Evolutionary conservation across 2,329 filamentous ascomycete genomes (phyloP), one percentile per base, ranked within the genome.

Genomic region (Exophiala calicioides): DNA sequence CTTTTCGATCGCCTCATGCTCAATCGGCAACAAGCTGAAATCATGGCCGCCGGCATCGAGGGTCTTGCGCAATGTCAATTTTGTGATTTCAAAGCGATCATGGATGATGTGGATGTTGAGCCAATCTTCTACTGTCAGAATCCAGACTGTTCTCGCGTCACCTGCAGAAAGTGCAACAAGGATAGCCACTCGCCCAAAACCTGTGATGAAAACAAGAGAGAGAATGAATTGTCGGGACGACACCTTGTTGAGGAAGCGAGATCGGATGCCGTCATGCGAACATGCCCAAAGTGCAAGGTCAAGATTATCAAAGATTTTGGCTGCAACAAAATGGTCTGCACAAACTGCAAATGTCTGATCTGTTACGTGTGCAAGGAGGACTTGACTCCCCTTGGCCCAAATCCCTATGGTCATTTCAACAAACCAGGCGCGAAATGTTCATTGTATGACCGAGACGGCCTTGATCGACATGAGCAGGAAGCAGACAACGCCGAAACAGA

Each of bases 271-370:
- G 60, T 94, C 56, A 85, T 94, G 43, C 79, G 89, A 15, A 81
- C 73, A 20, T 95, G 89, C 42, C 64, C 73, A 47, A 73, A 72
- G 53, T 84, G 86, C 67, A 71, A 75, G n/a, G 79, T 81, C n/a
- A 81, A 83, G 0, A 93, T 91, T 58, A 78, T 94, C 63, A 95
- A 94, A 62, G 78, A 84, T 26, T 64, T 71, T 23, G 89, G 89
- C 2, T 95, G 89, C 70, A 94, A 94, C 69, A 90, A 90, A 67
- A 88, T 95, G 79, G 76, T 65, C 0, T 95, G 89, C 64, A 72
- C 78, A 0, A 75, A 76, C n/a, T 83, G 79, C 57, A 50, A 58
- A 3, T 74, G 74, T 32, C 48, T 70, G 5, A 78, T 82, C 65
- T 83, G 79, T 65, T 78, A 74, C 52, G 59, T 68, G 31, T 95